A percentile compares a stretch with the other conserved stretches of the same genome.
Evolutionary conservation across 805 yeast species (phyloP).

Genomic region (Candida wancherniae): DNA sequence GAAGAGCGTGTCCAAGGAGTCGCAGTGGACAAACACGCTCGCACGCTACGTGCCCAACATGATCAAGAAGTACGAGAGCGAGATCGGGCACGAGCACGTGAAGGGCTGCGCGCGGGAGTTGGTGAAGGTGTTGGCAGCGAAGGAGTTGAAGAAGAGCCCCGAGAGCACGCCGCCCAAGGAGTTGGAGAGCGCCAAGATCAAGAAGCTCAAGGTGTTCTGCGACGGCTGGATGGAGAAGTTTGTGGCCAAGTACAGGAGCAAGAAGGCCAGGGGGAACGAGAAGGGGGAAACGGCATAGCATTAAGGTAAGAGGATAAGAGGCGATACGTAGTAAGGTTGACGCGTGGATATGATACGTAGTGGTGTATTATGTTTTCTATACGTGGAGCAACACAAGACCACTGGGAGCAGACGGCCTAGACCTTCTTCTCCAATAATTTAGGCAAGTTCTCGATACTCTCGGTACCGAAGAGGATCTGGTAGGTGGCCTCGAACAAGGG

Average conservation of each 20-base stretch:
- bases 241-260: slow-evolving; percentile 42
- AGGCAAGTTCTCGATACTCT: slow-evolving; percentile 73
- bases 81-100: slow-evolving; percentile 65
- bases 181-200: slow-evolving; percentile 57
- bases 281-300: too few species aligned
- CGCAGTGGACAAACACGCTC: slow-evolving; percentile 45
- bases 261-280: slow-evolving; percentile 24
- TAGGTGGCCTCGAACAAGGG: slow-evolving; percentile 81
- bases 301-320: too few species aligned
- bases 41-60: slow-evolving; percentile 79
- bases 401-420: too few species aligned
- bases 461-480: slow-evolving; percentile 72
- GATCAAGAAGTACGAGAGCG: slow-evolving; percentile 58
- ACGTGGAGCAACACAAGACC: too few species aligned
- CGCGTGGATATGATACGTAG: too few species aligned
- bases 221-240: slow-evolving; percentile 64
- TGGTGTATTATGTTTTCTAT: too few species aligned
- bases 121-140: slow-evolving; percentile 58
- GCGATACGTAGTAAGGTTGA: too few species aligned
- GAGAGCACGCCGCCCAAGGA: slow-evolving; percentile 46
- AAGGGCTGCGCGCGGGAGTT: slow-evolving; percentile 80
- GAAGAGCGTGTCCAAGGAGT: slow-evolving; percentile 15
- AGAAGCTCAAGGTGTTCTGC: slow-evolving; percentile 64
- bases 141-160: slow-evolving; percentile 54
- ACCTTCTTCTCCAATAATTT: slow-evolving; percentile 50